Evolutionary conservation across 768 basidiomycete genomes (phyloP).

Genomic region (Phallus indusiatus): DNA sequence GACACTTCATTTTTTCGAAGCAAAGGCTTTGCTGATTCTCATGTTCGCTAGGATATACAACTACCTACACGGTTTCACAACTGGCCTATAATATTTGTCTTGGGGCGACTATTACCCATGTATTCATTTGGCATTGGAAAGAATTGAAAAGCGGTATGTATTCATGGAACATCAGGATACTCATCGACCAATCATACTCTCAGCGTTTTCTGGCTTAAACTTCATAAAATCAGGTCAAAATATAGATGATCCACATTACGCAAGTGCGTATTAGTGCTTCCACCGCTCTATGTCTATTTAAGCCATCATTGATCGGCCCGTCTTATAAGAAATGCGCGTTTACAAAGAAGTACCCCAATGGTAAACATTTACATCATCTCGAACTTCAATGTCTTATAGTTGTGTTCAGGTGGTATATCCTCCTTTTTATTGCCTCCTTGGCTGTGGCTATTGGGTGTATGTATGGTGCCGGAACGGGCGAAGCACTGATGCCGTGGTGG

Average conservation of each 20-base stretch:
- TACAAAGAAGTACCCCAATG: constrained; percentile 42
- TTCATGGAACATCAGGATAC: not conserved
- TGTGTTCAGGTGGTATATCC: constrained; percentile 43
- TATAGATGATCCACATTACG: constrained; percentile 42
- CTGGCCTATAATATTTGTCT: constrained; percentile 41
- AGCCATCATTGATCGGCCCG: not conserved
- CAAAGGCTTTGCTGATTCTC: not conserved
- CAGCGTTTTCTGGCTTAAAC: constrained; percentile 34
- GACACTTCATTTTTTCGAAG: constrained; percentile 10
- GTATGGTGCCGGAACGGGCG: constrained; percentile 24
- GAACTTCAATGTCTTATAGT: too few species aligned
- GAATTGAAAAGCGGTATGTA: constrained; percentile 34
- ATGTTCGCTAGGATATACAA: constrained; percentile 28
- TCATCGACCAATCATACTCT: not conserved
- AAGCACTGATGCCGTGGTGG: constrained; percentile 45
- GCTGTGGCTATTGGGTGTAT: constrained; percentile 38
- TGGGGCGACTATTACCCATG: constrained; percentile 40
- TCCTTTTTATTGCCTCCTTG: constrained; percentile 36
- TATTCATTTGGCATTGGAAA: constrained; percentile 43
- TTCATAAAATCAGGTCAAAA: constrained; percentile 30
- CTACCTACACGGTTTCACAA: constrained; percentile 40
- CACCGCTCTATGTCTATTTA: not conserved
- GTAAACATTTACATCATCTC: too few species aligned
- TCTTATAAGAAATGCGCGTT: constrained; percentile 36
- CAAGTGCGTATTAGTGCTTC: constrained; percentile 21